Percentiles rank a stretch among this genome's conserved stretches.
phyloP scores from a whole-genome alignment of 305 asterid species.

The Fraxinus baroniana region DNA sequence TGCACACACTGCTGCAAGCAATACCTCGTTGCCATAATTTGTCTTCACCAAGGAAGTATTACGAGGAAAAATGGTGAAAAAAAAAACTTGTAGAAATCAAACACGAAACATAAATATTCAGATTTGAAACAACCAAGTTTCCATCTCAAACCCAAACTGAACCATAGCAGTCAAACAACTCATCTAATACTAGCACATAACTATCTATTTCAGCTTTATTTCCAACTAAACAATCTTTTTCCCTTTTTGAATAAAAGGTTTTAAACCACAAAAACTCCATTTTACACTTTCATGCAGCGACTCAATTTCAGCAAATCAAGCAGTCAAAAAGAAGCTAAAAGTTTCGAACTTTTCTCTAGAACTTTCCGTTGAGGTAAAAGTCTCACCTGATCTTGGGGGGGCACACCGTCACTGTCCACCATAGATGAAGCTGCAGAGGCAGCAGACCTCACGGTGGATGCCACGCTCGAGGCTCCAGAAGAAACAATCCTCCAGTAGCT shows the following conservation, averaged over 20 bases:
- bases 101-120: background rate
- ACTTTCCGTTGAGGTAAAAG: background rate
- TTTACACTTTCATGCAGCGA: background rate
- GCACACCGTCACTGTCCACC: slow-evolving; percentile 11
- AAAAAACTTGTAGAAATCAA: background rate
- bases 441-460: slow-evolving; percentile 11
- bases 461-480: slow-evolving; percentile 11
- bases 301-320: background rate
- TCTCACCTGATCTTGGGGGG: slow-evolving; percentile 11
- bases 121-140: background rate
- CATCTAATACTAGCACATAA: background rate
- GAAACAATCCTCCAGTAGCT: slow-evolving; percentile 15
- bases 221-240: background rate
- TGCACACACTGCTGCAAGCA: background rate
- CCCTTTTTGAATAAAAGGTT: background rate
- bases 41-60: background rate
- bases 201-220: background rate
- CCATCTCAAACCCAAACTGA: background rate
- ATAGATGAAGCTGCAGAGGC: slow-evolving; percentile 16
- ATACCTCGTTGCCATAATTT: background rate
- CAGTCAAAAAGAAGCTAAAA: background rate
- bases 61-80: background rate
- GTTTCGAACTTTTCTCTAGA: background rate
- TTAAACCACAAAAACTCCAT: background rate
- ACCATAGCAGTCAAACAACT: background rate